These are phyloP conservation scores for Phytopythium oedochilum DNA, from an alignment of 352 stramenopile species.

Conservation along the genomic window DNA sequence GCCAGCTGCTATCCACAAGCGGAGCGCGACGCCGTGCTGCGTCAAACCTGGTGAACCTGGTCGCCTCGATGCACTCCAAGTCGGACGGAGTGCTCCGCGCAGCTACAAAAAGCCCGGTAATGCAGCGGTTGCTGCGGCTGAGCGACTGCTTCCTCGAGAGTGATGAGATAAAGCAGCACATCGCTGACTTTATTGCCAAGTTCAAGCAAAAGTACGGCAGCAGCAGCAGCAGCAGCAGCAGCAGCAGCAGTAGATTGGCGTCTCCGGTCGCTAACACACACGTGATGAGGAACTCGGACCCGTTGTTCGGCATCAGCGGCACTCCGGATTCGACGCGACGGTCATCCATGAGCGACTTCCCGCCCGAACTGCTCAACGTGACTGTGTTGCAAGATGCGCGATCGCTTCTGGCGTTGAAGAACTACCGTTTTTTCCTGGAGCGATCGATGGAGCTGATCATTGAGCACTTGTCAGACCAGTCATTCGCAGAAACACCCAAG, in stretches of 20 bases:
- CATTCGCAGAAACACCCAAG: conserved; percentile 4
- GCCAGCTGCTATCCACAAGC: background rate
- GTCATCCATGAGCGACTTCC: conserved; percentile 1
- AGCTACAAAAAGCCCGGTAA: background rate
- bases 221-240: conserved; percentile 5
- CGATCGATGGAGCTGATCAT: conserved; percentile 48
- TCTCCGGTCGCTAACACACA: background rate
- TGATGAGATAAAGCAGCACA: conserved; percentile 32
- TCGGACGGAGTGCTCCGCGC: conserved; percentile 26
- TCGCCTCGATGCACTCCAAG: conserved; percentile 32
- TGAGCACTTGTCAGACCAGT: conserved; percentile 25
- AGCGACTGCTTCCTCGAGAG: conserved; percentile 47
- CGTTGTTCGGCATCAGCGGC: background rate
- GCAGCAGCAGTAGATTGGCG: conserved; percentile 6
- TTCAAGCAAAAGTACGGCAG: conserved; percentile 54
- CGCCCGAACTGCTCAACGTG: conserved; percentile 26
- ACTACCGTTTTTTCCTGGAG: conserved; percentile 74
- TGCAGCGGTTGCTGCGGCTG: conserved; percentile 21
- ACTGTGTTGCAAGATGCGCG: conserved; percentile 42
- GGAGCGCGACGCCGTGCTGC: background rate
- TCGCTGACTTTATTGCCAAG: conserved; percentile 33
- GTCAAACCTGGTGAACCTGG: background rate
- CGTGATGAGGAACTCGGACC: background rate
- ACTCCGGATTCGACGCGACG: background rate
- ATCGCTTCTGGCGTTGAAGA: conserved; percentile 56